Evolutionary conservation across 495 filamentous ascomycete genomes (phyloP).

Genomic region (Hypoxylon crocopeplum): DNA sequence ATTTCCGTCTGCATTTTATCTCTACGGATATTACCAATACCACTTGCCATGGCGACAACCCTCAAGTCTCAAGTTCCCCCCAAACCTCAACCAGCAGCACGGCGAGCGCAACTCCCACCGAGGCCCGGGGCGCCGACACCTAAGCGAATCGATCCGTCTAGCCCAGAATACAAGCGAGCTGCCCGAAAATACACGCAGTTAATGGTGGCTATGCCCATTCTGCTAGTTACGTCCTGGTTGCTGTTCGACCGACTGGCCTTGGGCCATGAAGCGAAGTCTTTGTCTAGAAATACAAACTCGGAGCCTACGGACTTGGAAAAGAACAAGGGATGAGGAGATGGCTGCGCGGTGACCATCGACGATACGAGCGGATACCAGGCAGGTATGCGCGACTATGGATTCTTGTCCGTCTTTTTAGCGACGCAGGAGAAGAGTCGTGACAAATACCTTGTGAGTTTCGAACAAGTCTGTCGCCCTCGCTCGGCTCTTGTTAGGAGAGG

Average conservation of each 20-base stretch:
- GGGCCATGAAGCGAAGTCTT: slow-evolving; percentile 9
- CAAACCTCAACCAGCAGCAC: background rate
- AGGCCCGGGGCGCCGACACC: slow-evolving; percentile 6
- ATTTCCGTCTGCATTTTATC: no score
- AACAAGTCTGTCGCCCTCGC: no score
- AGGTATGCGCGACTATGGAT: no score
- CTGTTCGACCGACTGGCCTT: slow-evolving; percentile 48
- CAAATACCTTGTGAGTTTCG: no score
- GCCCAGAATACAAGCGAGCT: slow-evolving; percentile 49
- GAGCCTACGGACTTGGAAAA: background rate
- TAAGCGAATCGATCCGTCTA: slow-evolving; percentile 39
- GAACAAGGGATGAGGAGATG: slow-evolving; percentile 6
- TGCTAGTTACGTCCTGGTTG: slow-evolving; percentile 54
- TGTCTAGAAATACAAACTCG: background rate
- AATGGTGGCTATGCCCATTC: slow-evolving; percentile 54
- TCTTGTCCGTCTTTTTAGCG: no score
- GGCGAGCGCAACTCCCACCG: slow-evolving; percentile 1
- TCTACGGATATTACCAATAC: no score
- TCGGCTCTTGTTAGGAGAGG: no score
- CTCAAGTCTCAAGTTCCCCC: background rate
- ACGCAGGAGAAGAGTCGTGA: no score
- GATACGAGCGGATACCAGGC: no score
- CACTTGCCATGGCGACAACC: slow-evolving; percentile 40
- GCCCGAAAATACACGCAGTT: slow-evolving; percentile 46
- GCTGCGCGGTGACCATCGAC: no score